Base-by-base conservation (phyloP, 768 basidiomycete species). In the Kwoniella dejecticola region DNA sequence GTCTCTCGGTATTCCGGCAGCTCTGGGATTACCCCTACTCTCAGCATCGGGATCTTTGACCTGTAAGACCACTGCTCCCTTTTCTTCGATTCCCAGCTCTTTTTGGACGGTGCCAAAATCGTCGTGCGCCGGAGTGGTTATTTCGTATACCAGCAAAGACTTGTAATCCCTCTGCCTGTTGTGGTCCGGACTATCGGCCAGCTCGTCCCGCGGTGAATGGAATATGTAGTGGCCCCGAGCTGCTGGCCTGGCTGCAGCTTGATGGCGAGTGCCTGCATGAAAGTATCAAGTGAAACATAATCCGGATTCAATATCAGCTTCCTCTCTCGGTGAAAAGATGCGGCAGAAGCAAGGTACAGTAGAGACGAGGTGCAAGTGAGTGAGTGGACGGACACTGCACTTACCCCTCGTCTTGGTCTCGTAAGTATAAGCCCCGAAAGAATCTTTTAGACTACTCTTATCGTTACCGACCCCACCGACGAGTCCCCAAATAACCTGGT, bases 181-280 rank as follows among this genome's bases (percentile, higher is more conserved):
- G 41, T 68, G 62, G 12, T 66, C 62, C 13, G 74, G 71, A 13
- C 52, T 57, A 44, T 75, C 74, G 29, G 74, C 74, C 4, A 65
- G 52, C 30, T 64, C 50, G 45, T 76, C 74, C n/a, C 63, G 67
- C 0, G 74, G 74, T 5, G 74, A 76, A 55, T 76, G 74, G 13
- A 76, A 69, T 58, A 76, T 71, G 46, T 76, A 76, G 42, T 76
- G 74, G 0, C 74, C 74, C 52, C 74, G 30, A 10, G 69, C 74
- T 6, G 74, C 74, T 15, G 74, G 74, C n/a, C 74, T 56, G 8
- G 74, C 71, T 7, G 74, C 71, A 8, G 46, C 42, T 46, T 73
- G 74, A 38, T 73, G 71, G 17, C 74, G 60, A 3, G 60, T 69
- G n/a, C 74, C 74, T 73, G 27, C 2, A 47, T 21, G n/a, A 48